Evolutionary conservation across 345 rosid species (phyloP).

Genomic region (Clausena lansium): DNA sequence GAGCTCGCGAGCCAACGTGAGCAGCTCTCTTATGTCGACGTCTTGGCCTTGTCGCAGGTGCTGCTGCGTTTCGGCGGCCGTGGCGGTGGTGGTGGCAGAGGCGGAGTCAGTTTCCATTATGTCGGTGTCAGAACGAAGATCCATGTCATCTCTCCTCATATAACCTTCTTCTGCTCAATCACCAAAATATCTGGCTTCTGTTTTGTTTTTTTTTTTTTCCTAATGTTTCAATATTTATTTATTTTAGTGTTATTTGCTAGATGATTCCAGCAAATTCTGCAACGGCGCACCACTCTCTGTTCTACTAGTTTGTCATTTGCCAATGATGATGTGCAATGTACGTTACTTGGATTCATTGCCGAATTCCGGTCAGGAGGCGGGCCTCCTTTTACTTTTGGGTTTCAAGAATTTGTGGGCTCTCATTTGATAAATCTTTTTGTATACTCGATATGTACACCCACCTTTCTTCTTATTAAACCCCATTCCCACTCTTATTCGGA

Average conservation of each 20-base stretch:
- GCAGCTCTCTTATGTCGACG: slow-evolving; percentile 40
- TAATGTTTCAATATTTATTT: neutral
- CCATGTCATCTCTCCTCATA: slow-evolving; percentile 40
- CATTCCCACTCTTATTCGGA: too few relatives aligned
- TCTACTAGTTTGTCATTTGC: neutral
- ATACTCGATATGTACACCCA: too few relatives aligned
- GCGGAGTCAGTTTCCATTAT: slow-evolving; percentile 48
- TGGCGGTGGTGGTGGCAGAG: slow-evolving; percentile 6
- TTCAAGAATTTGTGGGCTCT: too few relatives aligned
- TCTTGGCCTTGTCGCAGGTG: slow-evolving; percentile 19
- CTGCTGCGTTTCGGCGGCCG: slow-evolving; percentile 3
- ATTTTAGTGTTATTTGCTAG: neutral
- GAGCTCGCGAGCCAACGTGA: slow-evolving; percentile 67
- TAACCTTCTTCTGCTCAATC: neutral
- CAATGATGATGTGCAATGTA: too few relatives aligned
- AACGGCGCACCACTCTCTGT: neutral
- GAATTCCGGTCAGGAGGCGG: neutral
- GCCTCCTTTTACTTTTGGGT: too few relatives aligned
- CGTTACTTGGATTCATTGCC: neutral
- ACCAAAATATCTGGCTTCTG: neutral
- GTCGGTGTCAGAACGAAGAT: slow-evolving; percentile 30
- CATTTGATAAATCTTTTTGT: too few relatives aligned
- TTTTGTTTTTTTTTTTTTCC: neutral
- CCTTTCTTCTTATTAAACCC: too few relatives aligned
- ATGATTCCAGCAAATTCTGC: slow-evolving; percentile 32